Evolutionary conservation across 2,329 filamentous ascomycete species (phyloP).

Genomic region (Microcyclospora pomicola): DNA sequence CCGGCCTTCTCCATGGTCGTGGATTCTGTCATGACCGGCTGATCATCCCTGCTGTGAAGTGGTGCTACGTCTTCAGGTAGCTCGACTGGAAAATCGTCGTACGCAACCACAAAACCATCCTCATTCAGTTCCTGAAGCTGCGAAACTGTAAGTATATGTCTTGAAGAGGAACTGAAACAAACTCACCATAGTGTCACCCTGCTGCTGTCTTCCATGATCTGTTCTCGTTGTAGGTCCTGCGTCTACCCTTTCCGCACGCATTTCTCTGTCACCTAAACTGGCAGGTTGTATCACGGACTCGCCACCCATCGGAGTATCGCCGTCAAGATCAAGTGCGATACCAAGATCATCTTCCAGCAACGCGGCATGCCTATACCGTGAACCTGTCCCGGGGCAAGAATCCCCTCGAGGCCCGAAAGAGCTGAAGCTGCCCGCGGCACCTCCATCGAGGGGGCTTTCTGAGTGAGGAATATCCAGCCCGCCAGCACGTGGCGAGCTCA

Average conservation of each 20-base stretch:
- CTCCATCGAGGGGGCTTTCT: slow-evolving; percentile 25
- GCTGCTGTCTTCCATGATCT: slow-evolving; percentile 29
- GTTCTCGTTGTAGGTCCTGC: slow-evolving; percentile 28
- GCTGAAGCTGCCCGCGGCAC: slow-evolving; percentile 23
- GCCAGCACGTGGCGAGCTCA: slow-evolving; percentile 14
- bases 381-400: slow-evolving; percentile 22
- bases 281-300: slow-evolving; percentile 6
- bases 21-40: slow-evolving; percentile 1
- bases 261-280: slow-evolving; percentile 2
- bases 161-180: not conserved
- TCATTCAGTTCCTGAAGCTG: slow-evolving; percentile 12
- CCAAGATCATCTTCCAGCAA: slow-evolving; percentile 16
- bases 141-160: not conserved
- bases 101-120: slow-evolving; percentile 20
- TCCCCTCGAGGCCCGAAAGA: slow-evolving; percentile 22
- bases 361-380: slow-evolving; percentile 35
- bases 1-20: slow-evolving; percentile 25
- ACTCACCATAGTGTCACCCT: slow-evolving; percentile 25
- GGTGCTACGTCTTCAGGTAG: slow-evolving; percentile 16
- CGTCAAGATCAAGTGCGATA: slow-evolving; percentile 49
- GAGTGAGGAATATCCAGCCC: slow-evolving; percentile 31
- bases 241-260: slow-evolving; percentile 2
- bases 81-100: slow-evolving; percentile 5
- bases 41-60: slow-evolving; percentile 4
- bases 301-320: slow-evolving; percentile 31